Evolutionary conservation across 139 green algal genomes (phyloP), one percentile per base, ranked within the genome.

Genomic region (Picochlorum sp.): DNA sequence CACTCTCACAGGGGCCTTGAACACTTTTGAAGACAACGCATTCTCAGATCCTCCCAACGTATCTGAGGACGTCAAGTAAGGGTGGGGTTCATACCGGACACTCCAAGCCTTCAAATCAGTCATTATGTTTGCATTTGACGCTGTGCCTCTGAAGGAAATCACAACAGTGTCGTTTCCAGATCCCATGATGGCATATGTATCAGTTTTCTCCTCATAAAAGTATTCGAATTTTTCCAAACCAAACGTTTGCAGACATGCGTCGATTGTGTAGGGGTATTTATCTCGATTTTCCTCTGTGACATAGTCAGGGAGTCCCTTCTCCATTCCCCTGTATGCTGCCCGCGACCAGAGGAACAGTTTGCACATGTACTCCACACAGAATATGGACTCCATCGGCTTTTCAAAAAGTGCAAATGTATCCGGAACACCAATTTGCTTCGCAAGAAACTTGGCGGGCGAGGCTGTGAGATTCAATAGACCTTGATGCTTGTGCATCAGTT

Each of bases 281-380:
- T 62, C 18, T 62, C 6, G 16, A 13, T 0, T n/a, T n/a, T 54
- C 56, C 30, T 44, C 30, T 62, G 18, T n/a, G 56, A 26, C 50
- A 26, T 44, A 34, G 16, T 44, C 56, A 7, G 31, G 56, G n/a
- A 20, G 11, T n/a, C n/a, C 56, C 6, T 45, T n/a, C 30, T 62
- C 63, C 14, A 75, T 68, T 38, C 73, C 65, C n/a, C 70, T 57
- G 34, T 86, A 86, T 6, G 68, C 61, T 26, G 84, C 65, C 34
- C 38, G 49, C 15, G 38, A 72, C 67, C 66, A 88, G 66, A 83
- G 84, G 47, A 76, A 76, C 15, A 84, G 59, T 72, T 88, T 88
- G 60, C 81, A 51, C 0, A 69, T 68, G 1, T 68, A 82, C 45
- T 88, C 82, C 49, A 84, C 73, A 57, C 77, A 85, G 44, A 88